Evolutionary conservation across 31 red algal genomes (phyloP), one percentile per base, ranked within the genome.

Genomic region (Endocladia muricata): DNA sequence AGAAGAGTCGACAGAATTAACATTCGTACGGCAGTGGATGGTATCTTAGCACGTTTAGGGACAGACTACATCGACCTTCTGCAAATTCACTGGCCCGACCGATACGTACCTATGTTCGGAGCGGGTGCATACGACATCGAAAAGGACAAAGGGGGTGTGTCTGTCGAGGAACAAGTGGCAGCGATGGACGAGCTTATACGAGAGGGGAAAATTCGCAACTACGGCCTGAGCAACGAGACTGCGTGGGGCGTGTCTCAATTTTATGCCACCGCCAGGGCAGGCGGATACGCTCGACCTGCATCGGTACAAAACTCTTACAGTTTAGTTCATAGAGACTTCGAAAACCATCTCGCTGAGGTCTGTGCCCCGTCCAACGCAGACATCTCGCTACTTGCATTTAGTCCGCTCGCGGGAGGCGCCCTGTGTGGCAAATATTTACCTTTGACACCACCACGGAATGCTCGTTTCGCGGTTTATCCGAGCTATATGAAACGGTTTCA

Each of bases 71-170:
- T 97, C 55, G 94, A 97, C 68, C 76, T 97, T 42, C 62, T 84
- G 32, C 89, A 97, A 67, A 81, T 97, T 40, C 94, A 97, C 61
- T 93, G 94, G 94, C 94, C 94, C 9, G 94, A 92, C 49, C 64
- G 94, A 28, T 87, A 88, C 61, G 94, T 89, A 54, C 89, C 94
- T 28, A 43, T 89, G 58, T 93, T 92, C 51, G 89, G 86, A 19
- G 63, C 64, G n/a, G 61, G 76, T 43, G 94, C 76, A 7, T 97
- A 89, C 55, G 87, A 88, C 44, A 34, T 82, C 15, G 29, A 76
- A 52, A 44, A 74, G 39, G 89, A 78, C 33, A 28, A 34, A n/a
- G 80, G 72, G 37, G 34, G 37, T 22, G 74, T 73, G 1, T 11
- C 63, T 15, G 51, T 86, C 37, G 84, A 83, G 39, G 78, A 76